Evolutionary conservation across 2,329 filamentous ascomycete genomes (phyloP).

Genomic region (Penicillium sp.): DNA sequence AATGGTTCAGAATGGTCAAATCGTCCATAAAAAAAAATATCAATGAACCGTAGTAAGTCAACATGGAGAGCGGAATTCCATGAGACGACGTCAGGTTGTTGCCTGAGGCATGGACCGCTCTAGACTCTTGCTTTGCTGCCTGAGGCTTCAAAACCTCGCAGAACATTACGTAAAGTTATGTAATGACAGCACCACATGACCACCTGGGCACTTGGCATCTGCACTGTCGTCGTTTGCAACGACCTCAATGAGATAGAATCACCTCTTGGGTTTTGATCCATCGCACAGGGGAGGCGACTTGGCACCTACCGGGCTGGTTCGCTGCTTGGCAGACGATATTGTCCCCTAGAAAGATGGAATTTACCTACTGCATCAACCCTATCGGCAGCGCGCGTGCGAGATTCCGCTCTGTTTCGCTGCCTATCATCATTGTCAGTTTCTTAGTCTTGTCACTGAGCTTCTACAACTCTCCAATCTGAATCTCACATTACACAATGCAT

Average conservation of each 20-base stretch:
- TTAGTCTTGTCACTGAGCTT: no score
- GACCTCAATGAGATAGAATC: conserved; percentile 20
- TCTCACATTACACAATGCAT: no score
- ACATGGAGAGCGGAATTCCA: conserved; percentile 7
- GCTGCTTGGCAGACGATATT: neutral
- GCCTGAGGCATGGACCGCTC: conserved; percentile 12
- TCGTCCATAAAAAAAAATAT: neutral
- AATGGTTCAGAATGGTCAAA: neutral
- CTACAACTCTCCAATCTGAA: no score
- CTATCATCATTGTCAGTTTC: neutral
- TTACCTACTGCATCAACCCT: conserved; percentile 24
- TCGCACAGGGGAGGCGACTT: conserved; percentile 17
- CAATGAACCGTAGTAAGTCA: neutral
- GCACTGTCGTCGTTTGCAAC: no score
- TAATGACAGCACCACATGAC: neutral
- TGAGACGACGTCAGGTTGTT: conserved; percentile 16
- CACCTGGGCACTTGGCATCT: neutral
- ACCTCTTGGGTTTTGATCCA: conserved; percentile 41
- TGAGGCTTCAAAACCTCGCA: neutral
- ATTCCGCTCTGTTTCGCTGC: conserved; percentile 6
- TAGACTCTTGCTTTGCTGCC: neutral
- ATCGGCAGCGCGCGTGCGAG: conserved; percentile 16
- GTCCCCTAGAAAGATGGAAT: neutral
- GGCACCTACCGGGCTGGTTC: conserved; percentile 5
- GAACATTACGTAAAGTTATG: neutral